Base-by-base conservation (phyloP, 179 eudicot genomes). In the Corrigiola litoralis region DNA sequence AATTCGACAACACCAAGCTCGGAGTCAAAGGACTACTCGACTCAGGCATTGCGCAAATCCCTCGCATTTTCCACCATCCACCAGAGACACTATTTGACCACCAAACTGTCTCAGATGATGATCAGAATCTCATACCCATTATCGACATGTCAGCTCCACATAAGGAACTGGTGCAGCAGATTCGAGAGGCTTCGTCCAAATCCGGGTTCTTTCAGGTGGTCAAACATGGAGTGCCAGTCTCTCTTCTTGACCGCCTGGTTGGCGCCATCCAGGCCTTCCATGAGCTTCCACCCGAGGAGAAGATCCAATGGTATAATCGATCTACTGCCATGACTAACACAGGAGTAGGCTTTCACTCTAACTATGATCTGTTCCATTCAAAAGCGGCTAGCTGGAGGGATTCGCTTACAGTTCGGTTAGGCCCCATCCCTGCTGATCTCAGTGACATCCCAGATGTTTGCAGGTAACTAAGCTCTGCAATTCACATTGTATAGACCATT, bases 341-440 rank as follows among this genome's bases (percentile, higher is more conserved):
- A 21, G 60, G 42, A 0, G 73, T 75, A 0, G 55, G 77, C 0
- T 88, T 73, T 66, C 66, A 60, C 46, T 76, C 89, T 4, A 88
- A 88, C 53, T 69, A 76, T 66, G 95, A 88, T n/a, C 61, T 88
- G 60, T 86, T 56, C 56, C 66, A 70, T 9, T 86, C 92, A 0
- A 81, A 79, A 65, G 95, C 91, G 2, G 87, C 91, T 48, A 86
- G 92, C 72, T 88, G 95, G 95, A 69, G 91, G 20, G 95, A 88
- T 61, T 78, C 95, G 0, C 29, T 88, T 55, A 80, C 79, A 66
- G n/a, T 81, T 31, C 68, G 83, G 21, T 23, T 76, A 24, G 78
- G 71, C 4, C 60, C 60, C 5, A 8, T n/a, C 4, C 79, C 72
- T 18, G 70, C 77, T 6, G 52, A 57, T 31, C 74, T 70, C 23